Conservation (phyloP, 2,329 filamentous ascomycete genomes). For the Aureobasidium subglaciale region DNA sequence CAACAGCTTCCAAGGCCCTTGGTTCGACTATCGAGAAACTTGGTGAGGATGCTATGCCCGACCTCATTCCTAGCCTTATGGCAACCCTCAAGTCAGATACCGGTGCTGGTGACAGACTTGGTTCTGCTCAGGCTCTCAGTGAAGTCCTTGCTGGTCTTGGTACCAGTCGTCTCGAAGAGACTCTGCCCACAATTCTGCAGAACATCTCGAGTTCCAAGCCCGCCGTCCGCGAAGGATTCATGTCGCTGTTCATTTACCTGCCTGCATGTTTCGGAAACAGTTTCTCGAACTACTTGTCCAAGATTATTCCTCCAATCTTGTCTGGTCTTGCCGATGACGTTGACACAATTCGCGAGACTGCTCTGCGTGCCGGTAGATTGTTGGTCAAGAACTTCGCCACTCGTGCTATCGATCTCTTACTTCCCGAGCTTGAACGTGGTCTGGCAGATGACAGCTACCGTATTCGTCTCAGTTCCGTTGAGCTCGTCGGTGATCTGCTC, state of each 20-base stretch:
- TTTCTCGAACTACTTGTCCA: constrained; percentile 90
- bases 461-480: constrained; percentile 95
- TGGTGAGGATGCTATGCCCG: constrained; percentile 90
- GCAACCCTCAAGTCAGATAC: constrained; percentile 95
- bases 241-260: constrained; percentile 99
- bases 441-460: constrained; percentile 96
- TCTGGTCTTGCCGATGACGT: constrained; percentile 91
- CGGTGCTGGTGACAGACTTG: constrained; percentile 88
- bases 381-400: constrained; percentile 98
- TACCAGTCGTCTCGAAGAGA: constrained; percentile 88
- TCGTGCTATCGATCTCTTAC: constrained; percentile 83
- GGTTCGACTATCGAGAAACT: constrained; percentile 97
- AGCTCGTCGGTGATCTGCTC: constrained; percentile 89
- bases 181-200: constrained; percentile 88
- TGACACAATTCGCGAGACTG: constrained; percentile 95
- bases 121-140: constrained; percentile 90
- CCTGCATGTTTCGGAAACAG: constrained; percentile 98
- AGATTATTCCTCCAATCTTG: constrained; percentile 91
- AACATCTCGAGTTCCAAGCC: constrained; percentile 89
- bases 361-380: constrained; percentile 83
- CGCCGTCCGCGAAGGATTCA: constrained; percentile 92
- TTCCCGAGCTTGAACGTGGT: constrained; percentile 91
- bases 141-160: constrained; percentile 94
- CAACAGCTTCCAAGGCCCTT: constrained; percentile 89
- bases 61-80: constrained; percentile 97